Base-by-base conservation (phyloP, 2,329 filamentous ascomycete genomes). In the Aureobasidium sp. region DNA sequence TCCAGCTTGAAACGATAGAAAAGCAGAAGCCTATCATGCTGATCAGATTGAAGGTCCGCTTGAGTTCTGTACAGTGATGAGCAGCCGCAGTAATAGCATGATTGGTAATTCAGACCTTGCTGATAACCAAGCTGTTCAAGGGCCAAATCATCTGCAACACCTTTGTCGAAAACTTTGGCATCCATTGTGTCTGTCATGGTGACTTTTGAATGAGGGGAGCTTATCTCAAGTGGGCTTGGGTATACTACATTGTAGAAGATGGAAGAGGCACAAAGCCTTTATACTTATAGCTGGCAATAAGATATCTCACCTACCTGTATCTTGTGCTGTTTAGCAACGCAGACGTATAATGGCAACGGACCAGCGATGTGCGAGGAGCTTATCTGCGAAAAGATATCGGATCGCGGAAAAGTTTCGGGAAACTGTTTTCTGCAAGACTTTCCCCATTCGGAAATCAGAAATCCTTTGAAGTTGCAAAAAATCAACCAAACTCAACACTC, bases 1-100 rank as follows among this genome's bases (percentile, higher is more conserved):
- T 78, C 79, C 79, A 81, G 61, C 70, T 76, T 27, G 79, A 80
- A 38, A 82, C 76, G 40, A 81, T 77, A 54, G 71, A 75, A 63
- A 82, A 81, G 40, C 72, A 75, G 65, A 82, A 81, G 1, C 77
- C 79, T 29, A 81, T 71, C 76, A 81, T 81, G 30, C 78, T 77
- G 24, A 80, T 58, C 5, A 80, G 63, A 8, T 75, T 70, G 58
- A 81, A 81, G 7, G 71, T 76, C 7, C 78, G 75, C 62, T 79
- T 79, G 58, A 81, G 71, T 63, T 81, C 77, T 78, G 51, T 1
- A 37, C 0, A 3, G 58, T 55, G 17, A 32, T n/a, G 1, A 22
- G 42, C 16, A 21, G 29, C 16, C 8, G 11, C 35, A 19, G 4
- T 4, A 32, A 11, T 34, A 19, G 3, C 19, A 16, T 2, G 3